Evolutionary conservation across 192 early-diverging fungal genomes (phyloP).

Genomic region (Linnemannia schmuckeri): DNA sequence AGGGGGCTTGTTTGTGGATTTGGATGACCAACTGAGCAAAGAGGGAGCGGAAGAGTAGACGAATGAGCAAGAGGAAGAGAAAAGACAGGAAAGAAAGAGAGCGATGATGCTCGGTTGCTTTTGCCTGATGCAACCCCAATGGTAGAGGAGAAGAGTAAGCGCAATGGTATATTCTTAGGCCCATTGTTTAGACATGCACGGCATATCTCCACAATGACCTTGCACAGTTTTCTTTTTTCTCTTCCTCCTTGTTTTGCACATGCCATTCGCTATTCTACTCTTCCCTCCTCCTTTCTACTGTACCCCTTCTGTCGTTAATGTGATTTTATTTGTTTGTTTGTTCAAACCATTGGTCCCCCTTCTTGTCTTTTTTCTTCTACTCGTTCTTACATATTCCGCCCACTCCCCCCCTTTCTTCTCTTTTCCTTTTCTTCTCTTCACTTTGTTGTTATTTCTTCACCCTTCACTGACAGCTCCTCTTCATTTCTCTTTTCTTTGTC

Average conservation of each 20-base stretch:
- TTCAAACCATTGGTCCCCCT: too few species aligned
- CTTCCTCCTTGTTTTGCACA: not conserved
- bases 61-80: not conserved
- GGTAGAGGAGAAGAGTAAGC: too few species aligned
- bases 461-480: not conserved
- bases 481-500: not conserved
- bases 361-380: too few species aligned
- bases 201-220: not conserved
- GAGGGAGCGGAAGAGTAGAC: not conserved
- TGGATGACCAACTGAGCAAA: conserved; percentile 1
- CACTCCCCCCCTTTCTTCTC: not conserved
- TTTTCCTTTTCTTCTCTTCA: not conserved
- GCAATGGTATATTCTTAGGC: not conserved
- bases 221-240: not conserved
- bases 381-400: too few species aligned
- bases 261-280: not conserved
- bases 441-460: not conserved
- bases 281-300: not conserved
- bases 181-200: too few species aligned
- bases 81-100: not conserved
- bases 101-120: not conserved
- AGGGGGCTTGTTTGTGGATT: not conserved
- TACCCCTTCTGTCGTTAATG: not conserved
- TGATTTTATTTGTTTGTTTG: not conserved
- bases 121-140: not conserved